These are phyloP conservation scores for Verbascum thapsus DNA, from an alignment of 257 asterid species.

Conservation along the genomic window DNA sequence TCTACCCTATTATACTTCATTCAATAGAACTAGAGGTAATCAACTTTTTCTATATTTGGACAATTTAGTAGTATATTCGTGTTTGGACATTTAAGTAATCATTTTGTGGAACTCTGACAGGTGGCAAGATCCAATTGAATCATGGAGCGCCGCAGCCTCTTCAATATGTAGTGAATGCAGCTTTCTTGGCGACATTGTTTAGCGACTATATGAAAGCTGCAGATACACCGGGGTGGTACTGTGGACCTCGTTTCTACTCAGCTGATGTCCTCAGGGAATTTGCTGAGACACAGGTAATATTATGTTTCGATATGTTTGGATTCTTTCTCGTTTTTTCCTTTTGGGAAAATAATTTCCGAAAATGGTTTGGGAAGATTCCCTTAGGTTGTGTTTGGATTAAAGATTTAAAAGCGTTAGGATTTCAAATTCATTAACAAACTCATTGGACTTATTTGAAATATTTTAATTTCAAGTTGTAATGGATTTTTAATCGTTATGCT, in stretches of 20 bases:
- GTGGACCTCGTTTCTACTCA: slow-evolving; percentile 94
- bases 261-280: slow-evolving; percentile 74
- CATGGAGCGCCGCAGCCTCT: slow-evolving; percentile 97
- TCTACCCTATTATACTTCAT: slow-evolving; percentile 77
- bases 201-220: slow-evolving; percentile 94
- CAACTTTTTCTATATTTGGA: background rate
- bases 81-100: background rate
- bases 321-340: too few species aligned
- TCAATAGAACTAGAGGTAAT: slow-evolving; percentile 84
- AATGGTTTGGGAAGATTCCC: too few species aligned
- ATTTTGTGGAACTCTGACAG: slow-evolving; percentile 42
- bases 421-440: too few species aligned
- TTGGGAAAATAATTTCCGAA: too few species aligned
- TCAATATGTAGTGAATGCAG: slow-evolving; percentile 90
- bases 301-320: background rate
- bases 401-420: too few species aligned
- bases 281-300: slow-evolving; percentile 97
- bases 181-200: slow-evolving; percentile 80
- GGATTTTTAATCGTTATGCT: too few species aligned
- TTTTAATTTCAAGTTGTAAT: too few species aligned
- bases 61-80: background rate
- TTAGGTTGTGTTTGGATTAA: too few species aligned
- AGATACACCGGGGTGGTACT: slow-evolving; percentile 95
- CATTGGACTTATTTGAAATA: too few species aligned
- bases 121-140: slow-evolving; percentile 85